Conservation (phyloP, 768 basidiomycete species). For the Ramaria rubella region DNA sequence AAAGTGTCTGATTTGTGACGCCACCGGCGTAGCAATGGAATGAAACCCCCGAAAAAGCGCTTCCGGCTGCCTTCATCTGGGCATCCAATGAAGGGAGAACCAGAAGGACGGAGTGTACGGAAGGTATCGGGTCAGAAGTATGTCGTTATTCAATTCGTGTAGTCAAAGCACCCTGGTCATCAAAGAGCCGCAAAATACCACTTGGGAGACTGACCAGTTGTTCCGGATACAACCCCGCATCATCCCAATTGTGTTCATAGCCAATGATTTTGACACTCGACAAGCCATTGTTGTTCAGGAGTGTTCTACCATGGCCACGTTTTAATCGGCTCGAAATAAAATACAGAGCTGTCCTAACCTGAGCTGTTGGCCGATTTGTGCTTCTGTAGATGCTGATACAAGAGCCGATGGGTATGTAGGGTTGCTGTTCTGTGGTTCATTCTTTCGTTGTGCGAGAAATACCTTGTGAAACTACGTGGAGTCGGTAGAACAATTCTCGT, state of each 20-base stretch:
- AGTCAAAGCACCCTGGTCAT: too few relatives aligned
- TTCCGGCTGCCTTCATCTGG: constrained; percentile 51
- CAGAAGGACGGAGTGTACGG: background rate
- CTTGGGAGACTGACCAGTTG: constrained; percentile 36
- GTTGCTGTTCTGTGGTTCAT: constrained; percentile 49
- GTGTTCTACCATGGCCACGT: constrained; percentile 24
- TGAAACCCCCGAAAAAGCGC: constrained; percentile 54
- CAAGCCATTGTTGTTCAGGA: constrained; percentile 60
- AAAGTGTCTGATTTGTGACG: constrained; percentile 46
- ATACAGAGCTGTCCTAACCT: constrained; percentile 12
- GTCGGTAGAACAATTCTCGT: background rate
- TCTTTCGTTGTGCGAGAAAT: constrained; percentile 29
- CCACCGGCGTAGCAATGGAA: constrained; percentile 69
- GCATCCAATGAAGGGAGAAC: constrained; percentile 11
- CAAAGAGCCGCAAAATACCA: background rate
- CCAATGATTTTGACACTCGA: constrained; percentile 56
- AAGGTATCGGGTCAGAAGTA: too few relatives aligned
- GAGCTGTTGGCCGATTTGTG: constrained; percentile 48
- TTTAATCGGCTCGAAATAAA: background rate
- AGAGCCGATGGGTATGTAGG: constrained; percentile 62
- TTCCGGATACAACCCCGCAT: constrained; percentile 57
- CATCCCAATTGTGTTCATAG: constrained; percentile 70
- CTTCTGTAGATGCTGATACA: constrained; percentile 50
- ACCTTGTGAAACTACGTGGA: background rate
- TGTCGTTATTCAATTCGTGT: too few relatives aligned